phyloP scores from a whole-genome alignment of 1,139 yeast genomes.

The Kodamaea ohmeri region DNA sequence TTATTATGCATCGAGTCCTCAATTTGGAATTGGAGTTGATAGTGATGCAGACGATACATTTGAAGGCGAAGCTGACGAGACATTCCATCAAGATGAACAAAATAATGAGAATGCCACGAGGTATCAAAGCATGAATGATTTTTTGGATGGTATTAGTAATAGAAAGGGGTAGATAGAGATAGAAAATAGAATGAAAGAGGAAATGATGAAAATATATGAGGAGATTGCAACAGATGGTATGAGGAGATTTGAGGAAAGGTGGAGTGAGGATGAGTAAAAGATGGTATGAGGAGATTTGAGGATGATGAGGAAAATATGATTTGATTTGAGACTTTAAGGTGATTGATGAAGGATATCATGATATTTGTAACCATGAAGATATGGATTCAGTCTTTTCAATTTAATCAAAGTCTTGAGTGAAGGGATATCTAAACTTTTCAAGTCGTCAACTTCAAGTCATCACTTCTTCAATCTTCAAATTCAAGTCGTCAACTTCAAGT shows the following conservation, averaged over 20 bases:
- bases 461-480: no score
- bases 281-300: not conserved
- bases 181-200: not conserved
- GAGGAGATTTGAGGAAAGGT: no score
- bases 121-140: slow-evolving; percentile 23
- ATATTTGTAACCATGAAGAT: no score
- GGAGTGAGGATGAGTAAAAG: not conserved
- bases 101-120: no score
- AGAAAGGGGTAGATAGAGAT: not conserved
- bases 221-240: no score
- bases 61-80: slow-evolving; percentile 4
- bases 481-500: no score
- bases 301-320: not conserved
- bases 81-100: not conserved
- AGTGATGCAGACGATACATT: slow-evolving; percentile 8
- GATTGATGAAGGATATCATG: not conserved
- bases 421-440: no score
- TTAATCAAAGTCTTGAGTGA: no score
- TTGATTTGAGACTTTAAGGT: not conserved
- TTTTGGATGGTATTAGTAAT: slow-evolving; percentile 8
- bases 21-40: not conserved
- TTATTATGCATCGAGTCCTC: not conserved
- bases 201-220: no score
- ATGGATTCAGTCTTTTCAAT: no score
- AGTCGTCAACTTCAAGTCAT: no score